A percentile compares a stretch with the other conserved stretches of the same genome.
Conservation (phyloP, 768 basidiomycete genomes). For the Kwoniella sp. region DNA sequence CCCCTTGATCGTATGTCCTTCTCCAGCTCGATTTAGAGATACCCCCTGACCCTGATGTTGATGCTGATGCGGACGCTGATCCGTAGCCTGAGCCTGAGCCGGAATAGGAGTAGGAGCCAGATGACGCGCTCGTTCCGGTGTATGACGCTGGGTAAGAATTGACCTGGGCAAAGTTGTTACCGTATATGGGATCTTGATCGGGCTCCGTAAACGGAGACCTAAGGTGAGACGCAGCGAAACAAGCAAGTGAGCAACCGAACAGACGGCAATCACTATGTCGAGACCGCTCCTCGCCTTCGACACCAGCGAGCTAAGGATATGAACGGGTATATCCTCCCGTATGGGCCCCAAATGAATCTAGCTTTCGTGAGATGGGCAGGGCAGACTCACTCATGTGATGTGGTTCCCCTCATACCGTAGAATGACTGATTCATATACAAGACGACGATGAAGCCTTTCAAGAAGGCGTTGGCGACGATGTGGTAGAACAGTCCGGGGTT, state of each 20-base stretch:
- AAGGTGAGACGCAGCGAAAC: background rate
- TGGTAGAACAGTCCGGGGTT: constrained; percentile 26
- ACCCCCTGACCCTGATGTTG: background rate
- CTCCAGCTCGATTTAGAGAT: background rate
- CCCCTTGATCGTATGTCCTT: background rate
- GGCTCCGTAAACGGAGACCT: constrained; percentile 2
- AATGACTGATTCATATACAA: constrained; percentile 39
- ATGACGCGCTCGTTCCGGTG: background rate
- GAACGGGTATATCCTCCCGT: no score
- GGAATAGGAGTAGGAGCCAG: no score
- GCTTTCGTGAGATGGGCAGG: no score
- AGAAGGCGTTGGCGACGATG: constrained; percentile 34
- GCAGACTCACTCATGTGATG: constrained; percentile 17
- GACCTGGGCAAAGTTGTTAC: background rate
- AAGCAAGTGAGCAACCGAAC: no score
- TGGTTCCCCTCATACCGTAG: constrained; percentile 28
- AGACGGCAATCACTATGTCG: no score
- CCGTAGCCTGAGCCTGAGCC: background rate
- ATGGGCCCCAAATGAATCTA: no score
- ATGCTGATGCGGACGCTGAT: background rate
- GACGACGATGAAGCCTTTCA: constrained; percentile 35
- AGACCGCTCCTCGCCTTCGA: no score
- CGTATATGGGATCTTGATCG: background rate
- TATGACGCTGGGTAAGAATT: background rate
- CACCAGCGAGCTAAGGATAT: no score